Evolutionary conservation across 257 asterid species (phyloP).

Genomic region (Ocimum tenuiflorum): DNA sequence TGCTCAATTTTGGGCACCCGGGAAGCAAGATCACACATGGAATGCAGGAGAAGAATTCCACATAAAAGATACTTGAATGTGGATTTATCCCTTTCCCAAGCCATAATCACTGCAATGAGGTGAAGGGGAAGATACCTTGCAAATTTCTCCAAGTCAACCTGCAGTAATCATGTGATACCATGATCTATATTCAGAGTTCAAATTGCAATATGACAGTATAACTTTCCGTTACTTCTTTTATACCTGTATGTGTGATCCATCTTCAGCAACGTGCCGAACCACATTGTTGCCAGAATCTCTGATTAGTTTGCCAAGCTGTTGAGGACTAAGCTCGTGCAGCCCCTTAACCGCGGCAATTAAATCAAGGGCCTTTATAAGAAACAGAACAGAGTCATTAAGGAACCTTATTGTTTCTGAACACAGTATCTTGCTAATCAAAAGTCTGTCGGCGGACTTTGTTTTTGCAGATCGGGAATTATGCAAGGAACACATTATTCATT

Average conservation of each 20-base stretch:
- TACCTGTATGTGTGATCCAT: slow-evolving; percentile 76
- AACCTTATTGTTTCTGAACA: slow-evolving; percentile 2
- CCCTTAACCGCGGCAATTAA: slow-evolving; percentile 74
- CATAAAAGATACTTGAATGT: slow-evolving; percentile 76
- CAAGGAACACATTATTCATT: neutral
- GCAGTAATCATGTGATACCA: slow-evolving; percentile 27
- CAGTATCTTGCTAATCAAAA: neutral
- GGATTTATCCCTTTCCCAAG: slow-evolving; percentile 61
- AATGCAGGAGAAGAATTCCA: slow-evolving; percentile 79
- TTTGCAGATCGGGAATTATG: slow-evolving; percentile 8
- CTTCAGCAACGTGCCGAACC: slow-evolving; percentile 42
- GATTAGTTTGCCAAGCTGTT: slow-evolving; percentile 69
- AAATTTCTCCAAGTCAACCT: slow-evolving; percentile 77
- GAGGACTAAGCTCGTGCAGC: slow-evolving; percentile 73
- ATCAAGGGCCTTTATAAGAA: slow-evolving; percentile 58
- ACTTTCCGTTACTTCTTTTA: slow-evolving; percentile 7
- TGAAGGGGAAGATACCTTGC: slow-evolving; percentile 83
- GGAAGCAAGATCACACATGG: slow-evolving; percentile 82
- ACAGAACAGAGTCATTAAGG: slow-evolving; percentile 18
- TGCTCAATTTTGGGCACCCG: slow-evolving; percentile 82
- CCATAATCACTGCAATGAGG: slow-evolving; percentile 78
- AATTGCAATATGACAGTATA: neutral
- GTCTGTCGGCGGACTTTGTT: neutral
- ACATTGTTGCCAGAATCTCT: slow-evolving; percentile 68
- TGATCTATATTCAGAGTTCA: neutral